phyloP scores from a whole-genome alignment of 805 yeast species.

The Wickerhamomyces silvicola region DNA sequence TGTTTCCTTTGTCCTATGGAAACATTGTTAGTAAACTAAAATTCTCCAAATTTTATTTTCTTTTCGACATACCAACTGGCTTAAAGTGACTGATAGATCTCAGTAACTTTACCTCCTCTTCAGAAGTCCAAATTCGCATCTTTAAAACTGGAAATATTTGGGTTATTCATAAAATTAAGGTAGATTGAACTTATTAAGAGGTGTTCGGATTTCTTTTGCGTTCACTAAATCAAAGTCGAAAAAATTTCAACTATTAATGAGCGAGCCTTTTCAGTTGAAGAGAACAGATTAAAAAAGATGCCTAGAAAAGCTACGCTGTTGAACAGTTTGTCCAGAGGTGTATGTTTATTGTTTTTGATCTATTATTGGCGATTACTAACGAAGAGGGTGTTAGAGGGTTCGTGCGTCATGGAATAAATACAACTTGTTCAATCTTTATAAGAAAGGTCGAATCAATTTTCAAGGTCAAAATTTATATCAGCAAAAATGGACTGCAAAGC shows the following conservation, averaged over 20 bases:
- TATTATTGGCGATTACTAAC: background rate
- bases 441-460: slow-evolving; percentile 53
- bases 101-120: slow-evolving; percentile 57
- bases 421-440: slow-evolving; percentile 82
- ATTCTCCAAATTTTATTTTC: slow-evolving; percentile 15
- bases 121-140: slow-evolving; percentile 43
- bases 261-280: too few species aligned
- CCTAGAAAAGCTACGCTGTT: slow-evolving; percentile 55
- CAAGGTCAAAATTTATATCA: slow-evolving; percentile 70
- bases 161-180: background rate
- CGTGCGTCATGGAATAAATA: slow-evolving; percentile 90
- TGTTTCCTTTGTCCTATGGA: slow-evolving; percentile 18
- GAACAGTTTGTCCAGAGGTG: slow-evolving; percentile 54
- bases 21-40: slow-evolving; percentile 2
- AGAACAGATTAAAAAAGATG: slow-evolving; percentile 29
- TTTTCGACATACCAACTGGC: slow-evolving; percentile 57
- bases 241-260: background rate
- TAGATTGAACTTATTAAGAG: slow-evolving; percentile 1
- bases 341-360: background rate
- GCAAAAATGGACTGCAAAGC: slow-evolving; percentile 88
- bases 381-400: slow-evolving; percentile 44
- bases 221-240: background rate
- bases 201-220: slow-evolving; percentile 5
- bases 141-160: background rate
- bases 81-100: slow-evolving; percentile 56